Evolutionary conservation across 2,329 filamentous ascomycete genomes (phyloP).

Genomic region (Fusarium sp.): DNA sequence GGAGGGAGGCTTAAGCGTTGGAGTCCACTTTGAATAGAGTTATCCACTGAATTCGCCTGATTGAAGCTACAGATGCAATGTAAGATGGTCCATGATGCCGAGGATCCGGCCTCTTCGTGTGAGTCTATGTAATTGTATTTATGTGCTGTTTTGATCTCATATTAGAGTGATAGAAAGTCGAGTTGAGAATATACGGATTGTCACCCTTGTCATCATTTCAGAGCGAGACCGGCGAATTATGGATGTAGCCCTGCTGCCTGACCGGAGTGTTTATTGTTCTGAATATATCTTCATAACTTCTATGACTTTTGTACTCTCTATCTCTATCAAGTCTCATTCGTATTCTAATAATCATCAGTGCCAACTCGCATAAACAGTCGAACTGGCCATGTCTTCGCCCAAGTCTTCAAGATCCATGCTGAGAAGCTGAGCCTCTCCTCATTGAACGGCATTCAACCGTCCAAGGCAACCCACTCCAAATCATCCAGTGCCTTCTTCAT

Average conservation of each 20-base stretch:
- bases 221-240: constrained; percentile 11
- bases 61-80: background rate
- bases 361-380: no score
- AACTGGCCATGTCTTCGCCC: background rate
- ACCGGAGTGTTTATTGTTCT: background rate
- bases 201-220: background rate
- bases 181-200: background rate
- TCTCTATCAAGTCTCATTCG: background rate
- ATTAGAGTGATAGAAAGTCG: accelerated
- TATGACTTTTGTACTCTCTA: background rate
- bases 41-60: constrained; percentile 6
- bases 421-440: no score
- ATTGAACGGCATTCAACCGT: background rate
- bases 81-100: background rate
- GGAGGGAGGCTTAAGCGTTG: constrained; percentile 7
- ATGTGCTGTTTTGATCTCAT: no score
- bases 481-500: constrained; percentile 34
- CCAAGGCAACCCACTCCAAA: constrained; percentile 25
- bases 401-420: background rate
- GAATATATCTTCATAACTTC: background rate
- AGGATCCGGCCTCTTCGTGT: background rate
- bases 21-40: constrained; percentile 8
- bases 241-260: background rate
- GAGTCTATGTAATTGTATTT: background rate
- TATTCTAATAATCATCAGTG: background rate